Conservation (phyloP, 1,139 yeast species). For the Debaryomyces singareniensis region DNA sequence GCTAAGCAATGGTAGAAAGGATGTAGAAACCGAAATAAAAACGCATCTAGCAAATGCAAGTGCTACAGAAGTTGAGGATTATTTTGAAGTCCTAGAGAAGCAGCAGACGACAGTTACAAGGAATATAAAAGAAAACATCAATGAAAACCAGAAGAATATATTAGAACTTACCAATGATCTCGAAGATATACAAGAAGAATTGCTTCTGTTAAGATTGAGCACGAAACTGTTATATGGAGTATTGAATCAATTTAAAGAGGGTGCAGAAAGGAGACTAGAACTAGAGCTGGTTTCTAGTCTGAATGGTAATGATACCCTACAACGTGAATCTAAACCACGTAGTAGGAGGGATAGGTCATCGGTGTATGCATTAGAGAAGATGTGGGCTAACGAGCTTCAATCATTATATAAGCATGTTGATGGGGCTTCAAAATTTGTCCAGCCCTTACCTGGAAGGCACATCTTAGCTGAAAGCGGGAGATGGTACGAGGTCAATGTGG, state of each 20-base stretch:
- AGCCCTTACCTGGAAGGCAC: conserved; percentile 77
- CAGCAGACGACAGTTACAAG: conserved; percentile 51
- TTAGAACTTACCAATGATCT: conserved; percentile 63
- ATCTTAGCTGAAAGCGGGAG: conserved; percentile 73
- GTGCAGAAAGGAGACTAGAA: conserved; percentile 57
- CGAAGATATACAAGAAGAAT: conserved; percentile 55
- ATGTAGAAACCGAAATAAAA: conserved; percentile 36
- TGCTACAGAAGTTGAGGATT: conserved; percentile 69
- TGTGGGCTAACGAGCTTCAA: conserved; percentile 75
- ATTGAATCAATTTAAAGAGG: conserved; percentile 58
- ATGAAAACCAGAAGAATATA: conserved; percentile 69
- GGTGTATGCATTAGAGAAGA: conserved; percentile 63
- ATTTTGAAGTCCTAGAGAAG: conserved; percentile 50
- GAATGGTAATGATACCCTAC: conserved; percentile 2
- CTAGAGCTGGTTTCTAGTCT: conserved; percentile 23
- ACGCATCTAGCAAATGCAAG: conserved; percentile 57
- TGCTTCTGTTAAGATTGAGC: conserved; percentile 53
- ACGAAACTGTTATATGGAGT: conserved; percentile 60
- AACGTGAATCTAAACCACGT: conserved; percentile 3
- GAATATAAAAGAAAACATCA: conserved; percentile 60
- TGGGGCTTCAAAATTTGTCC: conserved; percentile 79
- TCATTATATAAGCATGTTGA: conserved; percentile 78
- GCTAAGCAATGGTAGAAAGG: conserved; percentile 6
- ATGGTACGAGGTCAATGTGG: conserved; percentile 84
- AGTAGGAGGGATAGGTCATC: conserved; percentile 56